These are phyloP conservation scores for Prunus yedoensis DNA, from an alignment of 331 rosid genomes.

Conservation along the genomic window DNA sequence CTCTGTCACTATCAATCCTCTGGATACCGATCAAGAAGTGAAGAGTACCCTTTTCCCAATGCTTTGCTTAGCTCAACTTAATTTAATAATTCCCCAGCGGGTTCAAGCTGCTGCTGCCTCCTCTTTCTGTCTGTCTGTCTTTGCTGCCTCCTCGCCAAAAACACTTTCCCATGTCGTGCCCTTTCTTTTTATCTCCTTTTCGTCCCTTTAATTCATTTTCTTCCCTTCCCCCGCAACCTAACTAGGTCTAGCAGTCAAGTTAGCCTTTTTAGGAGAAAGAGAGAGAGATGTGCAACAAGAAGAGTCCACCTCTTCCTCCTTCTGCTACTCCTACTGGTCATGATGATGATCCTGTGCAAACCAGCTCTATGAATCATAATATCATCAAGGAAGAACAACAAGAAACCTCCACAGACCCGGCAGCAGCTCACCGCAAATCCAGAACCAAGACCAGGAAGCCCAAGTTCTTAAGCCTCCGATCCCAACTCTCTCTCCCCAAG, in stretches of 20 bases:
- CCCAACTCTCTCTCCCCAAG: slow-evolving; percentile 34
- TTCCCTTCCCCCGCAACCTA: too few species aligned
- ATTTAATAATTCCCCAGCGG: too few species aligned
- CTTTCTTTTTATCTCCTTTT: background rate
- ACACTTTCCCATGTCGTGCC: background rate
- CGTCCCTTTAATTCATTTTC: background rate
- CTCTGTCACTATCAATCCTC: slow-evolving; percentile 36
- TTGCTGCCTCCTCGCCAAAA: background rate
- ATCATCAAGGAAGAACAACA: background rate
- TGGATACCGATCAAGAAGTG: too few species aligned
- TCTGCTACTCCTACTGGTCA: background rate
- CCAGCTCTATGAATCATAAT: background rate
- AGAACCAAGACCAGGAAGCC: slow-evolving; percentile 64
- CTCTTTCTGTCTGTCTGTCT: too few species aligned
- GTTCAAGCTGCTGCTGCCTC: background rate
- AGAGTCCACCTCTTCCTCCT: background rate
- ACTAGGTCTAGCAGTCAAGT: background rate
- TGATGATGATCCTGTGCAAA: background rate
- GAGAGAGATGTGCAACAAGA: slow-evolving; percentile 19
- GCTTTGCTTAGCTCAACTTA: too few species aligned
- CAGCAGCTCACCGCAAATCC: slow-evolving; percentile 33
- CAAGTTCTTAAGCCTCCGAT: slow-evolving; percentile 66
- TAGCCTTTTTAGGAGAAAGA: background rate
- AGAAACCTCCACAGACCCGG: slow-evolving; percentile 12
- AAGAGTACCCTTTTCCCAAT: too few species aligned